Evolutionary conservation across 441 rosid genomes (phyloP).

Genomic region (Arabidopsis lyrata): DNA sequence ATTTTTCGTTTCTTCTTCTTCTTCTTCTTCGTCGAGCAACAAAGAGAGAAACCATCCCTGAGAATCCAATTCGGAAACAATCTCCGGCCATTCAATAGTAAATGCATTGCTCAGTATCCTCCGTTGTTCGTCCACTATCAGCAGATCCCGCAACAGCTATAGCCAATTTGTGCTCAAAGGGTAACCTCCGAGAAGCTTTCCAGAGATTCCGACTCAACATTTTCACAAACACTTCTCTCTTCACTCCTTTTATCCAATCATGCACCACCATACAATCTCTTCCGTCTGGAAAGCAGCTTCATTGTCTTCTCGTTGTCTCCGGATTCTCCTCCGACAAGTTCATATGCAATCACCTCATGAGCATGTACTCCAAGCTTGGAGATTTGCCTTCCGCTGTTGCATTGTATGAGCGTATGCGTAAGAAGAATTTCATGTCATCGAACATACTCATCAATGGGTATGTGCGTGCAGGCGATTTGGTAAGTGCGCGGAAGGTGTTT

Average conservation of each 20-base stretch:
- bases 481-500: conserved; percentile 68
- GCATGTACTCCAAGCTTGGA: conserved; percentile 71
- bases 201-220: conserved; percentile 52
- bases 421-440: conserved; percentile 73
- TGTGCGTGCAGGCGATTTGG: conserved; percentile 60
- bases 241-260: conserved; percentile 68
- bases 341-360: conserved; percentile 75
- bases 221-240: conserved; percentile 69
- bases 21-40: conserved; percentile 6
- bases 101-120: conserved; percentile 37
- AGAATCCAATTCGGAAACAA: not conserved
- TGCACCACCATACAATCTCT: conserved; percentile 53
- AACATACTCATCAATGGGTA: conserved; percentile 74
- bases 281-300: conserved; percentile 65
- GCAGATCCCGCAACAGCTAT: conserved; percentile 45
- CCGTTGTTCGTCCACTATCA: conserved; percentile 39
- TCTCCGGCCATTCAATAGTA: conserved; percentile 3
- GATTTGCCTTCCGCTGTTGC: conserved; percentile 52
- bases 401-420: conserved; percentile 56
- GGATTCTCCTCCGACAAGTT: conserved; percentile 74
- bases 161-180: conserved; percentile 57
- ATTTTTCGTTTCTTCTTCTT: not conserved
- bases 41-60: not conserved
- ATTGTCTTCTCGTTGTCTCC: conserved; percentile 63
- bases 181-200: conserved; percentile 64